Evolutionary conservation across 2,329 filamentous ascomycete genomes (phyloP), one percentile per base, ranked within the genome.

Genomic region (Cytospora chrysosperma): DNA sequence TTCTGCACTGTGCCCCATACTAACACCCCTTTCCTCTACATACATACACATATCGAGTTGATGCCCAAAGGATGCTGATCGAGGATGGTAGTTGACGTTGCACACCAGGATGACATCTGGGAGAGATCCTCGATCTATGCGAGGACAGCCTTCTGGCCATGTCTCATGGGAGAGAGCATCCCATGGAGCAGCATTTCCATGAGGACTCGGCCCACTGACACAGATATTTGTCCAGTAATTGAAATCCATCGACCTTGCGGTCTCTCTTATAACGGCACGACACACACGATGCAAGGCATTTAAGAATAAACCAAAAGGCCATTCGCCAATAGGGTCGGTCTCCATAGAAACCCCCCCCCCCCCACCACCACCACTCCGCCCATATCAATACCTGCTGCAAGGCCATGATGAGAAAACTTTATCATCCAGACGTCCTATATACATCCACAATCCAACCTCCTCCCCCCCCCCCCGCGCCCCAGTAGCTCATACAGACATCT

Each of bases 401-500:
- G 21, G 21, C 21, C 43, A 47, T 30, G 28, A 47, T 13, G 4
- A 24, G 10, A 10, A 15, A 34, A 13, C 32, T 10, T 34, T 34
- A 1, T 13, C 7, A 34, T 3, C 32, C 32, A 34, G 6, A 34
- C n/a, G n/a, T n/a, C n/a, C n/a, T n/a, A n/a, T n/a, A n/a, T n/a
- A n/a, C n/a, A n/a, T n/a, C n/a, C n/a, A n/a, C n/a, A n/a, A n/a
- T n/a, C n/a, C n/a, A n/a, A n/a, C n/a, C n/a, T n/a, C n/a, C n/a
- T n/a, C n/a, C n/a, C n/a, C n/a, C n/a, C n/a, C n/a, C n/a, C n/a
- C n/a, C n/a, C n/a, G n/a, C n/a, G n/a, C 12, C 32, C 37, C 43
- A 24, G 7, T 17, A 19, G 0, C 40, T 66, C 69, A 93, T 64
- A 98, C 94, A 73, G 92, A 96, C 95, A 99, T 99, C 81, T 98